Conservation (phyloP, 331 rosid species). For the Quercus tomentella region DNA sequence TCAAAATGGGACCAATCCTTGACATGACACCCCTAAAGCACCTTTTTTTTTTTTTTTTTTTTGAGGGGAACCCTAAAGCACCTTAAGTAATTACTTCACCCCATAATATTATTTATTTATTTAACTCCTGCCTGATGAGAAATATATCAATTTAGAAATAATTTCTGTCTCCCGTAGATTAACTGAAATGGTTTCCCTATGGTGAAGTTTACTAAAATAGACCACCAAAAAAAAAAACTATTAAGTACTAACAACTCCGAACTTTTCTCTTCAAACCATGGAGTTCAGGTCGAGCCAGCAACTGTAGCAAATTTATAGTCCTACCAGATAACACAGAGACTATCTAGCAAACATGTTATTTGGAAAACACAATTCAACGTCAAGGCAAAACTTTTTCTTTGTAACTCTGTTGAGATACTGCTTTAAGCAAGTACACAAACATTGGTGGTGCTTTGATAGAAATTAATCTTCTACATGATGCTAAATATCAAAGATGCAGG, state of each 20-base stretch:
- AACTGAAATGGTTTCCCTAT: background rate
- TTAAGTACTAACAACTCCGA: background rate
- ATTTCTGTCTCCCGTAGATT: background rate
- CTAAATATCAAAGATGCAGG: too few relatives aligned
- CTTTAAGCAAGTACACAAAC: background rate
- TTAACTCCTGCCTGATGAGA: too few relatives aligned
- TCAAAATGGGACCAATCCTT: too few relatives aligned
- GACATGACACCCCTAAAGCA: background rate
- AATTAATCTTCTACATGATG: too few relatives aligned
- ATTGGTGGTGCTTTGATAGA: too few relatives aligned
- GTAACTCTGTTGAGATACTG: background rate
- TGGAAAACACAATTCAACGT: background rate
- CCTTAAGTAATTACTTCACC: too few relatives aligned
- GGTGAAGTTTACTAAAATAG: background rate
- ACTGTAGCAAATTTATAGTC: background rate
- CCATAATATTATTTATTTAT: too few relatives aligned
- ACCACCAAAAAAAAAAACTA: background rate
- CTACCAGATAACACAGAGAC: background rate
- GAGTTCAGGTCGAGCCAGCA: background rate
- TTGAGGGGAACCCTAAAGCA: too few relatives aligned
- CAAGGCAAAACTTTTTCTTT: background rate
- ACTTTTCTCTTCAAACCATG: background rate
- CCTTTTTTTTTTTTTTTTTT: too few relatives aligned
- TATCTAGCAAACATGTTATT: background rate
- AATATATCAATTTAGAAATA: background rate